Conservation (phyloP, 2,329 filamentous ascomycete genomes). For the Pseudogymnoascus sp. region DNA sequence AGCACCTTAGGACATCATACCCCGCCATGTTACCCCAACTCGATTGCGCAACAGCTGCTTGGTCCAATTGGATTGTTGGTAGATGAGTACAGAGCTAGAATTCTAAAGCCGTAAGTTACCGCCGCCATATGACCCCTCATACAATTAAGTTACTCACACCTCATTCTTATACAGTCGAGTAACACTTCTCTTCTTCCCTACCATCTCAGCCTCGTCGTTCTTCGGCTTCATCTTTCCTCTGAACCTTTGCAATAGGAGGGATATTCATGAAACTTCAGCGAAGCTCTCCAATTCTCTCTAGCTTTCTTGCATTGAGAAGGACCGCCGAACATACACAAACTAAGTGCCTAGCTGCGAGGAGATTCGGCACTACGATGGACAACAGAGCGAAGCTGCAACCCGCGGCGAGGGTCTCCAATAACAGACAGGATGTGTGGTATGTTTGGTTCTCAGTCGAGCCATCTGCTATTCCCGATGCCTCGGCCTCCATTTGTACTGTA, state of each 20-base stretch:
- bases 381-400: constrained; percentile 36
- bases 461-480: background rate
- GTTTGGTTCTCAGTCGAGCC: constrained; percentile 12
- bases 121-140: background rate
- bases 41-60: background rate
- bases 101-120: constrained; percentile 6
- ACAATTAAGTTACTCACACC: background rate
- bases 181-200: background rate
- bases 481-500: background rate
- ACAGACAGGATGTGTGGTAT: constrained; percentile 52
- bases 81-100: background rate
- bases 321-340: background rate
- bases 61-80: background rate
- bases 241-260: background rate
- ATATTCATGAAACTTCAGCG: background rate
- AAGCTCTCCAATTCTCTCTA: background rate
- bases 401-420: constrained; percentile 43
- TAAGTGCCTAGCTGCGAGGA: background rate
- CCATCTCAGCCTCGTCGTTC: background rate
- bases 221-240: background rate
- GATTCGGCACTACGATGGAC: constrained; percentile 23
- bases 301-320: background rate
- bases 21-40: constrained; percentile 6
- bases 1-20: background rate
- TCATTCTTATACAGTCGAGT: background rate